Conservation (phyloP, 495 filamentous ascomycete genomes). For the Tuber umbilicatum region DNA sequence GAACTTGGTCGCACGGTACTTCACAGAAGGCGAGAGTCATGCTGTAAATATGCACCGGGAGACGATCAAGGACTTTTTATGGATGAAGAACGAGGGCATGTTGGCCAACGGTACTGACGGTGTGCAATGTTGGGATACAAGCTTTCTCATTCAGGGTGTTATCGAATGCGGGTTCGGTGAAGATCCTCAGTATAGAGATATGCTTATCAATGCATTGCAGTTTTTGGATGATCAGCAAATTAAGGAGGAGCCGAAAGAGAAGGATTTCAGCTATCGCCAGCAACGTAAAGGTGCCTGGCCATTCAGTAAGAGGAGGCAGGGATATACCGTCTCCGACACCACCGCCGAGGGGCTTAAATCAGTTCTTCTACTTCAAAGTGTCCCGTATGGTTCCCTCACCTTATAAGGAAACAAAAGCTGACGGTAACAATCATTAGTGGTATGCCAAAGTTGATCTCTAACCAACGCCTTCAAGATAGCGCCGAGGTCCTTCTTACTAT, state of each 20-base stretch:
- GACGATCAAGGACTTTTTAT: constrained; percentile 75
- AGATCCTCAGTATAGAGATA: constrained; percentile 69
- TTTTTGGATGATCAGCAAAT: constrained; percentile 92
- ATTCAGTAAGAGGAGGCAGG: constrained; percentile 84
- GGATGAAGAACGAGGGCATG: constrained; percentile 90
- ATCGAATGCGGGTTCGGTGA: constrained; percentile 70
- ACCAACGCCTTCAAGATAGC: constrained; percentile 71
- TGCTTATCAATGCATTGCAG: constrained; percentile 74
- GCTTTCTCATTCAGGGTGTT: constrained; percentile 76
- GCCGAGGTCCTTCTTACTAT: constrained; percentile 86
- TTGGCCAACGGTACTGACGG: constrained; percentile 93
- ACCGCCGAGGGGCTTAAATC: constrained; percentile 85
- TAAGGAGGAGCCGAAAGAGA: constrained; percentile 70
- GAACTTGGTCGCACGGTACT: constrained; percentile 77
- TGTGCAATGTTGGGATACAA: constrained; percentile 92
- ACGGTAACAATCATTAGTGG: constrained; percentile 35
- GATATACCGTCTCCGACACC: constrained; percentile 92
- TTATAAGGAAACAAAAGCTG: background rate
- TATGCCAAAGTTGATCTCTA: constrained; percentile 67
- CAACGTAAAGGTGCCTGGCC: constrained; percentile 90
- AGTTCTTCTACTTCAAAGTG: constrained; percentile 74
- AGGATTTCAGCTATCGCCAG: constrained; percentile 80
- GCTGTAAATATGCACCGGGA: constrained; percentile 73
- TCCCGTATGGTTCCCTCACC: constrained; percentile 44
- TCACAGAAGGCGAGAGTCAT: constrained; percentile 70